phyloP scores from a whole-genome alignment of 2,329 filamentous ascomycete species.

The Aspergillus sp. region DNA sequence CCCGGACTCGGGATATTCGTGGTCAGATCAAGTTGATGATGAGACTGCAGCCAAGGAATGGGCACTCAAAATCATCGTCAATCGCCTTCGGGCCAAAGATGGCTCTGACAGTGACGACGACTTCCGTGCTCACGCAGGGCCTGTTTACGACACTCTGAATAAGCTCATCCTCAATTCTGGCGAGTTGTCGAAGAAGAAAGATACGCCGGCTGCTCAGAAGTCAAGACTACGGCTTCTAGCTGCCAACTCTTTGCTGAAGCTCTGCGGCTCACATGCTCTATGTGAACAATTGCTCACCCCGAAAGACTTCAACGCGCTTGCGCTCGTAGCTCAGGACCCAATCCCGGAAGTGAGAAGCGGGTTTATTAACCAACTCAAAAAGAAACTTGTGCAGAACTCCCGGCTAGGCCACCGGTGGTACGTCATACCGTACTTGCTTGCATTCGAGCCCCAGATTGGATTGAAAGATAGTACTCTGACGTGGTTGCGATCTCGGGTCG shows the following conservation, averaged over 20 bases:
- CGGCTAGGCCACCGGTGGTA: constrained; percentile 87
- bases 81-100: constrained; percentile 70
- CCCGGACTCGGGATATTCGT: constrained; percentile 58
- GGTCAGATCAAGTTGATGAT: constrained; percentile 73
- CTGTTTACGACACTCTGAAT: constrained; percentile 77
- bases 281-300: constrained; percentile 71
- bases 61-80: constrained; percentile 82
- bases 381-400: constrained; percentile 50
- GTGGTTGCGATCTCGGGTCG: constrained; percentile 82
- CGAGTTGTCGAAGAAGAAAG: constrained; percentile 72
- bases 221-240: constrained; percentile 79
- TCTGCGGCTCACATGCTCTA: constrained; percentile 73
- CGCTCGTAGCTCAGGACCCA: constrained; percentile 77
- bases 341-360: constrained; percentile 70
- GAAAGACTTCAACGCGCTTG: constrained; percentile 75
- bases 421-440: constrained; percentile 83
- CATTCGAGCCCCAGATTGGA: constrained; percentile 78
- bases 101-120: constrained; percentile 45
- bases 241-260: constrained; percentile 77
- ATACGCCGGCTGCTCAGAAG: constrained; percentile 76
- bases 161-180: constrained; percentile 73
- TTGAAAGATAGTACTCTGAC: constrained; percentile 76
- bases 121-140: constrained; percentile 56
- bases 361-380: constrained; percentile 85
- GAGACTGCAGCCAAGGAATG: constrained; percentile 81